A percentile compares a stretch with the other conserved stretches of the same genome.
Conservation (phyloP, 78 protist genomes). For the Mantamonas sphyraenae region DNA sequence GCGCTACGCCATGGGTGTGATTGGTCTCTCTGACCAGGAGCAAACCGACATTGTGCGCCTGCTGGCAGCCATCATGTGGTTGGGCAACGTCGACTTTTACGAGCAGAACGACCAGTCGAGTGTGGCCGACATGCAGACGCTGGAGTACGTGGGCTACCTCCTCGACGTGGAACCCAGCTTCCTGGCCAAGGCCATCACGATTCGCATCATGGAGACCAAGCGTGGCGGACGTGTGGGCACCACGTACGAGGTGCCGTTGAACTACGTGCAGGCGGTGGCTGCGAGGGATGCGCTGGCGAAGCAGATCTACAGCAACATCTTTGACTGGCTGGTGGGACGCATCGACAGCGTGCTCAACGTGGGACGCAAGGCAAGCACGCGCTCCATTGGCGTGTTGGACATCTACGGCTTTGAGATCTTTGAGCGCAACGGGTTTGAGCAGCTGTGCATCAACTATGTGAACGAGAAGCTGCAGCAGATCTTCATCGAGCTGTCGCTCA, state of each 20-base stretch:
- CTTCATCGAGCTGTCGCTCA: constrained; percentile 75
- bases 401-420: constrained; percentile 90
- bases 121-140: background rate
- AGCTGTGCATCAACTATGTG: constrained; percentile 90
- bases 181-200: constrained; percentile 33
- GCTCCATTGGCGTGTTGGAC: constrained; percentile 68
- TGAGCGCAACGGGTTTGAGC: constrained; percentile 81
- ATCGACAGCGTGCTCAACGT: constrained; percentile 50
- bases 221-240: constrained; percentile 23
- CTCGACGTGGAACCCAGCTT: constrained; percentile 35
- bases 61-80: constrained; percentile 66
- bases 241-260: constrained; percentile 49
- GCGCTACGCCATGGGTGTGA: constrained; percentile 54
- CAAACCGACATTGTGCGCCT: constrained; percentile 33
- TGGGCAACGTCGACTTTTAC: constrained; percentile 53
- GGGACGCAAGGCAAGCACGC: background rate
- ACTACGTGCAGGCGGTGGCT: constrained; percentile 37
- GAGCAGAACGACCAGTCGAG: constrained; percentile 16
- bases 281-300: constrained; percentile 52
- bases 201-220: constrained; percentile 48
- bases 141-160: constrained; percentile 43
- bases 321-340: constrained; percentile 50
- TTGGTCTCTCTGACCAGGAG: constrained; percentile 56
- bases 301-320: constrained; percentile 21
- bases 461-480: constrained; percentile 90